These are phyloP conservation scores for Aspergillus ruber DNA, from an alignment of 2,329 filamentous ascomycete genomes.

Conservation along the genomic window DNA sequence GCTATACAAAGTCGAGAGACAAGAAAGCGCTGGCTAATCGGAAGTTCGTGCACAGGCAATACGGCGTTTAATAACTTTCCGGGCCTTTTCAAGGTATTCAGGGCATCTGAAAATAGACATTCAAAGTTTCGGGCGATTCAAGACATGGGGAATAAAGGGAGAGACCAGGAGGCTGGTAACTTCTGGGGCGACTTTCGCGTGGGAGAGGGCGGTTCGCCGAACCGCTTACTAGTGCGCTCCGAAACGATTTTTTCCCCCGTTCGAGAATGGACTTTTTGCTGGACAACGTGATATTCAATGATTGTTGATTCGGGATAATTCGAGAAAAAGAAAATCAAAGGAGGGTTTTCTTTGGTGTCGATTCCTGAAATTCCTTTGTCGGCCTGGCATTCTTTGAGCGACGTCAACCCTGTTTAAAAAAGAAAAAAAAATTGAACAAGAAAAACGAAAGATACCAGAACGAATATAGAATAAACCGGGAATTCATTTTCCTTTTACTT, in stretches of 20 bases:
- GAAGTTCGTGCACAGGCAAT: background rate
- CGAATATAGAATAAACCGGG: background rate
- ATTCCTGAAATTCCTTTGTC: background rate
- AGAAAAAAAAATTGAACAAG: slow-evolving; percentile 2
- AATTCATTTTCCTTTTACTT: background rate
- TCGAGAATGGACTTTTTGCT: slow-evolving; percentile 9
- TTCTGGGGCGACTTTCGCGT: slow-evolving; percentile 21
- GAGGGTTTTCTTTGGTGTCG: background rate
- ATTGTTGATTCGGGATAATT: background rate
- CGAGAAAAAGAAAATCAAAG: background rate
- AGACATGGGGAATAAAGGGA: background rate
- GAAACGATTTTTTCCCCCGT: slow-evolving; percentile 3
- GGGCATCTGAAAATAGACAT: background rate
- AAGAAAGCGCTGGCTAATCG: background rate
- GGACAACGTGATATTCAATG: background rate
- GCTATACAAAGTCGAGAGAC: background rate
- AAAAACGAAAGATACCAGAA: slow-evolving; percentile 1
- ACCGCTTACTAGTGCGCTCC: slow-evolving; percentile 11
- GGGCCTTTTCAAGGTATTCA: background rate
- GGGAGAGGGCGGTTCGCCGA: slow-evolving; percentile 9
- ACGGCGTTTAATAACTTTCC: background rate
- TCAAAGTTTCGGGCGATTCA: background rate
- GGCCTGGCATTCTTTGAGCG: background rate
- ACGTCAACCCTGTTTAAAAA: background rate
- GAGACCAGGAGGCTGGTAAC: slow-evolving; percentile 22